phyloP scores from a whole-genome alignment of 805 yeast genomes.

The Kazachstania kunashirensis region DNA sequence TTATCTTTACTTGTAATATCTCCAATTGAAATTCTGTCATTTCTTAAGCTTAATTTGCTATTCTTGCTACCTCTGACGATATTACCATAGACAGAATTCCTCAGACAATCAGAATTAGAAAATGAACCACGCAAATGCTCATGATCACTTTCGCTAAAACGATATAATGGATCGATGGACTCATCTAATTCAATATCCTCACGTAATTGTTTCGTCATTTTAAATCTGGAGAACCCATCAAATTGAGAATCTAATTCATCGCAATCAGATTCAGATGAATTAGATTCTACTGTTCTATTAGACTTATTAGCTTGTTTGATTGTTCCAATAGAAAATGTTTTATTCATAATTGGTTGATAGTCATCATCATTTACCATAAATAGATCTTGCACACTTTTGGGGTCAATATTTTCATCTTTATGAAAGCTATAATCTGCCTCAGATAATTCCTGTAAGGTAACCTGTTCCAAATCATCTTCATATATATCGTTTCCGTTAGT shows the following conservation, averaged over 20 bases:
- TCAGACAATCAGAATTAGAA: background rate
- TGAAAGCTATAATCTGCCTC: background rate
- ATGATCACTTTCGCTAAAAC: slow-evolving; percentile 2
- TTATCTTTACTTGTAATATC: background rate
- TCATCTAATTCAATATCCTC: slow-evolving; percentile 19
- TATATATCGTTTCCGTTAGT: background rate
- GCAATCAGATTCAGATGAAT: slow-evolving; percentile 20
- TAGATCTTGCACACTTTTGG: background rate
- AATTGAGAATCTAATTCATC: slow-evolving; percentile 20
- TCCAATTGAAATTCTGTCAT: background rate
- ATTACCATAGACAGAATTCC: background rate
- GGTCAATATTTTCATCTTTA: background rate
- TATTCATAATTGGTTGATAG: background rate
- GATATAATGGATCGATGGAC: slow-evolving; percentile 25
- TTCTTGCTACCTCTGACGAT: background rate
- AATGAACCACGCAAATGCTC: background rate
- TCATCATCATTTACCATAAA: background rate
- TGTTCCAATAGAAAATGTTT: too few relatives aligned
- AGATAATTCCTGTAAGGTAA: slow-evolving; percentile 5
- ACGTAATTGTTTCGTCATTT: slow-evolving; percentile 15
- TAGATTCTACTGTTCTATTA: background rate
- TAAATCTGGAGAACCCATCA: slow-evolving; percentile 22
- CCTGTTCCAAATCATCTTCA: slow-evolving; percentile 9
- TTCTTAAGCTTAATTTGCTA: background rate
- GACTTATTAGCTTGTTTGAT: background rate